These are phyloP conservation scores for Coemansia sp. DNA, from an alignment of 192 early-diverging fungal species.

Conservation along the genomic window DNA sequence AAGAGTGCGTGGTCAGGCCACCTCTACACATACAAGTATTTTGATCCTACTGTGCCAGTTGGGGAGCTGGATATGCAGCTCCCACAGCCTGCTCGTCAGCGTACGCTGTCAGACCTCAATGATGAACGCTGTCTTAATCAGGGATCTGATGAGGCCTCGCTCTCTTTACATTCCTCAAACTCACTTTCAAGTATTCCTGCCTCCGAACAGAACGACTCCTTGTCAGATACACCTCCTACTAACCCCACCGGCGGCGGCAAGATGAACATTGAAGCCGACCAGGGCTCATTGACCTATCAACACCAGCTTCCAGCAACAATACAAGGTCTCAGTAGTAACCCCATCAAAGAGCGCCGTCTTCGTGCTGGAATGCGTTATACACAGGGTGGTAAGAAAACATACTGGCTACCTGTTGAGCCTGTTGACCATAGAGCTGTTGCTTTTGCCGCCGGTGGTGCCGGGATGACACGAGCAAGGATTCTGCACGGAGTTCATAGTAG, in stretches of 20 bases:
- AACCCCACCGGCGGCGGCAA: not conserved
- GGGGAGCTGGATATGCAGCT: slow-evolving; percentile 59
- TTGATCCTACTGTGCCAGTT: slow-evolving; percentile 70
- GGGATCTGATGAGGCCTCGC: slow-evolving; percentile 13
- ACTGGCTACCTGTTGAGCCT: slow-evolving; percentile 57
- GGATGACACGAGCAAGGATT: slow-evolving; percentile 25
- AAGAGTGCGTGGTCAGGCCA: slow-evolving; percentile 76
- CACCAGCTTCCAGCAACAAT: not conserved
- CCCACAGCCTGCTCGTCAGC: slow-evolving; percentile 49
- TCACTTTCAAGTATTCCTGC: slow-evolving; percentile 11
- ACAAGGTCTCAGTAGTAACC: slow-evolving; percentile 7
- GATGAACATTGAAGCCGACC: not conserved
- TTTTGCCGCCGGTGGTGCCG: slow-evolving; percentile 42
- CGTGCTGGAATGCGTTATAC: slow-evolving; percentile 59
- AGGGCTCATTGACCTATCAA: not conserved
- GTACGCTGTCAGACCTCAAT: slow-evolving; percentile 23
- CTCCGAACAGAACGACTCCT: slow-evolving; percentile 5
- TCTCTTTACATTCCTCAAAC: slow-evolving; percentile 17
- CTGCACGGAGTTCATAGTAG: slow-evolving; percentile 23
- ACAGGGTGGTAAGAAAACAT: slow-evolving; percentile 56
- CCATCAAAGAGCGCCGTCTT: slow-evolving; percentile 53
- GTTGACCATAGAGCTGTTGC: slow-evolving; percentile 45
- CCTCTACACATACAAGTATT: slow-evolving; percentile 75
- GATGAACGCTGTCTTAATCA: slow-evolving; percentile 28
- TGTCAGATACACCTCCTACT: not conserved